Evolutionary conservation across 495 filamentous ascomycete genomes (phyloP).

Genomic region (Neohortaea acidophila): DNA sequence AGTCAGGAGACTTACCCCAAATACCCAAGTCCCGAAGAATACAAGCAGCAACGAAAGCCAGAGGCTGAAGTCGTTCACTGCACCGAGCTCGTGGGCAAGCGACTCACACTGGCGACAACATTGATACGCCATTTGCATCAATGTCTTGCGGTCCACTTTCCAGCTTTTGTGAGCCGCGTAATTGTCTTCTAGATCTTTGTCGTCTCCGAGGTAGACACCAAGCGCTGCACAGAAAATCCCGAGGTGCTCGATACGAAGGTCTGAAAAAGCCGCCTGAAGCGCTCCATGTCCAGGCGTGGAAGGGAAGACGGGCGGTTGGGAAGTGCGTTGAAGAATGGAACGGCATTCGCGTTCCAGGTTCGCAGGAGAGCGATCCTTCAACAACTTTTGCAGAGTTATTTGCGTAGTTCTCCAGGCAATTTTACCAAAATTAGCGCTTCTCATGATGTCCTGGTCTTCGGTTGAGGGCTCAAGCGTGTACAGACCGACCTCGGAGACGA

Average conservation of each 20-base stretch:
- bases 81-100: neutral
- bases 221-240: neutral
- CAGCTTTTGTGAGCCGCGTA: neutral
- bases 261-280: neutral
- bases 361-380: neutral
- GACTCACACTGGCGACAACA: neutral
- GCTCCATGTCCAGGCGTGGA: neutral
- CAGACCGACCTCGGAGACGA: neutral
- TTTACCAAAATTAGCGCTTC: neutral
- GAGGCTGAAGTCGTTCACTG: neutral
- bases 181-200: neutral
- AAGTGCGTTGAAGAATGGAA: neutral
- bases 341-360: neutral
- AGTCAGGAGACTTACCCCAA: no score
- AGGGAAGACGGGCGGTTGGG: neutral
- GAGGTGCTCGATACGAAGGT: neutral
- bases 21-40: neutral
- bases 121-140: neutral
- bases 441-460: neutral
- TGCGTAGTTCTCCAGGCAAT: neutral
- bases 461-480: neutral
- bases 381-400: neutral
- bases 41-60: neutral
- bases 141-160: neutral
- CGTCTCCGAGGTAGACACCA: neutral